A percentile compares a stretch with the other conserved stretches of the same genome.
These are phyloP conservation scores for Fusarium camptoceras DNA, from an alignment of 2,329 filamentous ascomycete species.

Conservation along the genomic window DNA sequence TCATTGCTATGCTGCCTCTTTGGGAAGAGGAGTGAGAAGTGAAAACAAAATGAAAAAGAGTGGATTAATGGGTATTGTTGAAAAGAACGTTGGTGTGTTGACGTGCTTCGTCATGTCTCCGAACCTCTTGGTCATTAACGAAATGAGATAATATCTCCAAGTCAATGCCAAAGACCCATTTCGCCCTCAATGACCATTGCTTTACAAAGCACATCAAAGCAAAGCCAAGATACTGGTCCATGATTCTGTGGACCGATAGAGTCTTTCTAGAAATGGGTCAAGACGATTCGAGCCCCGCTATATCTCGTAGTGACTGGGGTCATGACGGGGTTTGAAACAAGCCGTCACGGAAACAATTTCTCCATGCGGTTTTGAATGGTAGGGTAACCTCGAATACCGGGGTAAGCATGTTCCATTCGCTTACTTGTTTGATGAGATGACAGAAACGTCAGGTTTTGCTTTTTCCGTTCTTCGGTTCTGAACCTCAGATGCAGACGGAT, in stretches of 20 bases:
- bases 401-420: conserved; percentile 11
- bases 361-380: conserved; percentile 27
- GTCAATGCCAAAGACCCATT: conserved; percentile 30
- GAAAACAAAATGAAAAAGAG: conserved; percentile 21
- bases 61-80: conserved; percentile 21
- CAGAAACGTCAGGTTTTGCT: conserved; percentile 22
- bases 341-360: conserved; percentile 34
- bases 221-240: background rate
- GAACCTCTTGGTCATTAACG: conserved; percentile 16
- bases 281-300: conserved; percentile 38
- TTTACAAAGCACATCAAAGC: conserved; percentile 2
- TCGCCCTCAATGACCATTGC: background rate
- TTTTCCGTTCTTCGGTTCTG: background rate
- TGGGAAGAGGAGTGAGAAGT: conserved; percentile 34
- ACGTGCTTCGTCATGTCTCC: background rate
- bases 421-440: conserved; percentile 4
- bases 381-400: conserved; percentile 28
- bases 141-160: conserved; percentile 22
- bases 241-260: conserved; percentile 9
- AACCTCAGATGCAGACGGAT: background rate
- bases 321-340: conserved; percentile 40
- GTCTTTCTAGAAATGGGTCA: conserved; percentile 28
- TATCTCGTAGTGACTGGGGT: conserved; percentile 23
- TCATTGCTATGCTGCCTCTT: conserved; percentile 27
- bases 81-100: conserved; percentile 26